A percentile compares a stretch with the other conserved stretches of the same genome.
Evolutionary conservation across 768 basidiomycete species (phyloP).

Genomic region (Suillus sp.): DNA sequence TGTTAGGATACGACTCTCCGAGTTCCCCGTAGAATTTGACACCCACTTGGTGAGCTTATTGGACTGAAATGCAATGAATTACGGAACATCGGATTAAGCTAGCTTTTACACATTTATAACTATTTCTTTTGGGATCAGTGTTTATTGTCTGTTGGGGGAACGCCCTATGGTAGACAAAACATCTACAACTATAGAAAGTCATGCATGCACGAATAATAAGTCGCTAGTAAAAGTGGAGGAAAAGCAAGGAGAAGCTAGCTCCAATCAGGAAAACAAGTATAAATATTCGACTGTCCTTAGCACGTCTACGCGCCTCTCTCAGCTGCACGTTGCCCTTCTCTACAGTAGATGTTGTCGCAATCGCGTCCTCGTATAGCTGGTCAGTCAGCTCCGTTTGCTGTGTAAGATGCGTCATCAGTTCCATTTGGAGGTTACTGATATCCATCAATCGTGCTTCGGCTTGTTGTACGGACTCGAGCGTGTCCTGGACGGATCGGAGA

Average conservation of each 20-base stretch:
- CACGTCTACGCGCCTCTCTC: constrained; percentile 83
- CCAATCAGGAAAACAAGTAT: constrained; percentile 91
- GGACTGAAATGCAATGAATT: not conserved
- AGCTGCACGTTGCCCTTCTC: constrained; percentile 91
- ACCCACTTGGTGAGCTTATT: not conserved
- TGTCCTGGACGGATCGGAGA: constrained; percentile 80
- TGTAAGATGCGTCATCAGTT: constrained; percentile 85
- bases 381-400: constrained; percentile 92
- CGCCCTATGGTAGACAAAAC: no score
- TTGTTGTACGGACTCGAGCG: constrained; percentile 85
- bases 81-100: not conserved
- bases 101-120: not conserved
- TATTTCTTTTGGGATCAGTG: no score
- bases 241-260: constrained; percentile 87
- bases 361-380: constrained; percentile 92
- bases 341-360: constrained; percentile 81
- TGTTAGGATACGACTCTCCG: constrained; percentile 38
- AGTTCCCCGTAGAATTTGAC: constrained; percentile 1
- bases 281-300: constrained; percentile 86
- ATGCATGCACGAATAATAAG: constrained; percentile 8
- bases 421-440: constrained; percentile 90
- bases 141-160: no score
- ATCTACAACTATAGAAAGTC: constrained; percentile 14
- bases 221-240: constrained; percentile 87
- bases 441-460: constrained; percentile 92